Evolutionary conservation across 768 basidiomycete genomes (phyloP), one percentile per base, ranked within the genome.

Genomic region (Panaeolus cyanescens): DNA sequence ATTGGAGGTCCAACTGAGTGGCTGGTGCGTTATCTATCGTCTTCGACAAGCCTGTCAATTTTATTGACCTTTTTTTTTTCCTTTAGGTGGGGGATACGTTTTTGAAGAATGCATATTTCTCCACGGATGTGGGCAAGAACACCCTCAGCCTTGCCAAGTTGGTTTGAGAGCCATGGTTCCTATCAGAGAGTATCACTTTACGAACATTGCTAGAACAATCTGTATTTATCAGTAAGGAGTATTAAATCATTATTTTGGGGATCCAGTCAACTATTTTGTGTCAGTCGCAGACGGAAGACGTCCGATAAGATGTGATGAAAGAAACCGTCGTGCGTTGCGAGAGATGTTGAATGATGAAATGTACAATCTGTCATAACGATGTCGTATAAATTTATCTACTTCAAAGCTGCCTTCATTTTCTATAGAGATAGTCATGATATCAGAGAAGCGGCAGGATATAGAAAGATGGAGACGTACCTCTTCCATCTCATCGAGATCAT

Each of bases 401-500:
- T 92, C 77, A 92, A 71, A 1, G 89, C 89, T 61, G 88, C 87
- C 76, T 90, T 92, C 90, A 92, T 90, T 82, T 86, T 87, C 90
- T 91, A 61, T n/a, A 15, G 34, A 28, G 54, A 39, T 25, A 56
- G 34, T 5, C n/a, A 42, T n/a, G 55, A 67, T 32, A 60, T 10
- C 36, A 54, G 9, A 55, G 15, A 25, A 25, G 32, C 45, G 56
- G 25, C 58, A 20, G 34, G 22, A 5, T 36, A 9, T 2, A n/a
- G 13, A 31, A 33, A 37, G 32, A 19, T 6, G 19, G 54, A 45
- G 73, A 78, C 84, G 33, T 65, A 93, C 96, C 81, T 91, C 85
- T 72, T 98, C 96, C 92, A 99, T 96, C 71, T 86, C 87, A 70
- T 98, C 96, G 63, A 97, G 76, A 76, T 97, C 93, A 63, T 87